A percentile compares a stretch with the other conserved stretches of the same genome.
These are phyloP conservation scores for Adansonia madagascariensis DNA, from an alignment of 441 rosid genomes.

Conservation along the genomic window DNA sequence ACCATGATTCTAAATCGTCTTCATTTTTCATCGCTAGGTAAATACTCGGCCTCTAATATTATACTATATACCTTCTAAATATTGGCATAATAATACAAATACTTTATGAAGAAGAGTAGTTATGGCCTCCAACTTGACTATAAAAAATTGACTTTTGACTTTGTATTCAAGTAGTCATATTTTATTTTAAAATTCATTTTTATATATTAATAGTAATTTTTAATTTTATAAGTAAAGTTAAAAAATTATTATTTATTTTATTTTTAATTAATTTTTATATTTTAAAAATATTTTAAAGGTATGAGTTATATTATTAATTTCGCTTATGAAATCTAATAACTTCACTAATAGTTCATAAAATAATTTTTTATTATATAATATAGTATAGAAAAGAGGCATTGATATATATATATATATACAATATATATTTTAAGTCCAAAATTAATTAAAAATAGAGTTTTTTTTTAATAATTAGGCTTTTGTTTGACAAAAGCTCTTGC, in stretches of 20 bases:
- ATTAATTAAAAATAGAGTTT: no score
- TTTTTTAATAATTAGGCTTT: no score
- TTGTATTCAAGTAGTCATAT: neutral
- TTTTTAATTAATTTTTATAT: no score
- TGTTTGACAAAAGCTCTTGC: no score
- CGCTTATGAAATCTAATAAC: no score
- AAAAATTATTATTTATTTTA: no score
- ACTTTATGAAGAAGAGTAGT: neutral
- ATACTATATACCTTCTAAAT: no score
- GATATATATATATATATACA: neutral
- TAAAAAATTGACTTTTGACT: slow-evolving; percentile 1
- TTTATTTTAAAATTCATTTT: neutral
- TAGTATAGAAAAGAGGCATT: neutral
- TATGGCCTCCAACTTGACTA: neutral
- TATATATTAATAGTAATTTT: neutral
- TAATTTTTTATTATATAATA: neutral
- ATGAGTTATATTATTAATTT: no score
- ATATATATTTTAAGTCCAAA: no score
- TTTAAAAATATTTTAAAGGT: no score
- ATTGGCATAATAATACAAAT: neutral
- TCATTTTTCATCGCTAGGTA: neutral
- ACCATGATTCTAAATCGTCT: neutral
- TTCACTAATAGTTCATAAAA: no score
- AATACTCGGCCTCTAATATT: neutral
- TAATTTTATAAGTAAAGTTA: neutral